Base-by-base conservation (phyloP, 352 stramenopile species). In the Salisapilia sapeloensis region DNA sequence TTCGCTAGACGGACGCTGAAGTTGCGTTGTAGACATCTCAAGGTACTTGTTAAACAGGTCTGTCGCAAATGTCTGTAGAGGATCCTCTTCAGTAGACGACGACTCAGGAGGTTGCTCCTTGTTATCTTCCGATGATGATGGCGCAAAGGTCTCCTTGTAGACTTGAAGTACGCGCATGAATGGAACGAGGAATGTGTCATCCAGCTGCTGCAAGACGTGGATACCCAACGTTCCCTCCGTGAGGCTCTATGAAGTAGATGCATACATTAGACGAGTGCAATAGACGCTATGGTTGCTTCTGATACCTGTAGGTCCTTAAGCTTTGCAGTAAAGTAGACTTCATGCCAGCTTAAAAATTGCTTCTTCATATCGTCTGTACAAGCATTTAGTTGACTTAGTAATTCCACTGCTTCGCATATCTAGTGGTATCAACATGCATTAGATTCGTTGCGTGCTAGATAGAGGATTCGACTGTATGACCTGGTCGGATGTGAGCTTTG, bases 321-420 rank as follows among this genome's bases (percentile, higher is more conserved):
- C n/a, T n/a, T n/a, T n/a, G n/a, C n/a, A n/a, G n/a, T 53, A 52
- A 90, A 84, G 40, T 81, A 75, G 17, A 38, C 23, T 33, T 85
- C 63, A 30, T 90, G 69, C 75, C 75, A 90, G 24, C 84, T 60
- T 6, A 90, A 44, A 46, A 87, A 90, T 24, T 85, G 75, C 35
- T 85, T 65, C 4, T 69, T 74, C 41, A 83, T 79, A 19, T 86
- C 61, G 14, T 80, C 54, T 18, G 50, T 77, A 44, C 69, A 83
- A 4, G 56, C 60, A 11, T 70, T 65, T 23, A 90, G 38, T 28
- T 86, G 56, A 23, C 62, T 34, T 21, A 90, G 45, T 17, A 86
- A 42, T 17, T 59, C 45, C 26, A 83, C 48, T 0, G 66, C 60
- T 19, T 80, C 62, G 38, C 70, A 86, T 18, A 74, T 56, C 61